A percentile compares a stretch with the other conserved stretches of the same genome.
Conservation (phyloP, 2,329 filamentous ascomycete genomes). For the Calonectria fujianensis region DNA sequence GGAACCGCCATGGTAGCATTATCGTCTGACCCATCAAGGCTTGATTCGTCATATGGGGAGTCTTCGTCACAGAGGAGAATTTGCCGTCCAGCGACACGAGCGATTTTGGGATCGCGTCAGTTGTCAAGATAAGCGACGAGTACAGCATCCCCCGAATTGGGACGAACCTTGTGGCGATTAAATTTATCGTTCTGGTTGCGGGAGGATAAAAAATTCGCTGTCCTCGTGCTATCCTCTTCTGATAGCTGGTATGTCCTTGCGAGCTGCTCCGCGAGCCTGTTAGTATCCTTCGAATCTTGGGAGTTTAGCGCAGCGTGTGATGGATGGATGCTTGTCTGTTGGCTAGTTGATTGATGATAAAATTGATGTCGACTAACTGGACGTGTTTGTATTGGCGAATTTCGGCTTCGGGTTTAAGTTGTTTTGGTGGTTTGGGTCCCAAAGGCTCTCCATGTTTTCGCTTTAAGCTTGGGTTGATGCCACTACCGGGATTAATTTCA, state of each 20-base stretch:
- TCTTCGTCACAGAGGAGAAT: conserved; percentile 69
- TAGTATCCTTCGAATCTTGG: not conserved
- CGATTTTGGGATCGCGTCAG: conserved; percentile 79
- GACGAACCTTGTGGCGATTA: conserved; percentile 71
- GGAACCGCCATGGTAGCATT: conserved; percentile 48
- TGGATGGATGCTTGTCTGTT: not conserved
- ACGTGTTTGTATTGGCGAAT: not conserved
- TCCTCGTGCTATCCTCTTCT: not conserved
- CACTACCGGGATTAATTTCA: not conserved
- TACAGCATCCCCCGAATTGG: conserved; percentile 79
- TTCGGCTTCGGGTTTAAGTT: not conserved
- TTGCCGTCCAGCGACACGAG: conserved; percentile 71
- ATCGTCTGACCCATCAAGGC: conserved; percentile 38
- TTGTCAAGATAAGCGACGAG: conserved; percentile 69
- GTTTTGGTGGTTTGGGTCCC: not conserved
- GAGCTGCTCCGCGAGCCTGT: not conserved
- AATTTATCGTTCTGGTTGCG: conserved; percentile 58
- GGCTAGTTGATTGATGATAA: not conserved
- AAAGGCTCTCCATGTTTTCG: not conserved
- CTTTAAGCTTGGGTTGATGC: not conserved
- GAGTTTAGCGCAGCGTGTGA: not conserved
- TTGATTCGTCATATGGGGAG: conserved; percentile 47
- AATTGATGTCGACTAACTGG: not conserved
- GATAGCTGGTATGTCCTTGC: not conserved
- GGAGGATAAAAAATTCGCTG: not conserved